Evolutionary conservation across 2,329 filamentous ascomycete genomes (phyloP), one percentile per base, ranked within the genome.

Genomic region (Monosporascus sp.): DNA sequence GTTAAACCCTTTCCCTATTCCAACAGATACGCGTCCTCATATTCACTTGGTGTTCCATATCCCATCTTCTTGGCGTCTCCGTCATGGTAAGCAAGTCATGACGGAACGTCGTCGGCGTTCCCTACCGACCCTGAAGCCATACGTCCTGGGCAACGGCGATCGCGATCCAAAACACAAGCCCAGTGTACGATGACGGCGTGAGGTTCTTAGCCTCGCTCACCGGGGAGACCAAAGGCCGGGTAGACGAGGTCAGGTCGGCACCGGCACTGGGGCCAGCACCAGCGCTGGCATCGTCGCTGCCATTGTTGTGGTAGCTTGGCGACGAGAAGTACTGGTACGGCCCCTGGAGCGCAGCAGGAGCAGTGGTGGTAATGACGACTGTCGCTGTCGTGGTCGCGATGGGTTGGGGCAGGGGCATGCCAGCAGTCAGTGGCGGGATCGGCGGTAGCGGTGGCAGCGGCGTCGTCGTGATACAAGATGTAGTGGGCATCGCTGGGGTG

Each of bases 121-220:
- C 31, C 31, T 35, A 41, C 38, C 17, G 38, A 20, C 38, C 17
- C 17, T 41, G 38, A 20, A n/a, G 8, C 38, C 38, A 41, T n/a
- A 41, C 18, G 55, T 67, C 64, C 48, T 63, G 59, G 37, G 61
- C 31, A 36, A 67, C 51, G 51, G 62, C 56, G 8, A 58, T 43
- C 14, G 52, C 43, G 18, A 67, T 43, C 62, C 62, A 65, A 41
- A 66, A 44, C 41, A 66, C 63, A 3, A 67, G 50, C 9, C 63
- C 63, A 22, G 59, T 55, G 44, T 62, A 66, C 7, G 62, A 66
- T 0, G 59, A 37, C 25, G 18, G 18, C 39, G 9, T 6, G 39
- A 20, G 7, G 5, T 15, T 18, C 8, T 53, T 57, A 31, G 55
- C 56, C 24, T 43, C 36, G 3, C 63, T 62, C 36, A 55, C 53